Evolutionary conservation across 2,329 filamentous ascomycete genomes (phyloP).

Genomic region (Geosmithia putterillii): DNA sequence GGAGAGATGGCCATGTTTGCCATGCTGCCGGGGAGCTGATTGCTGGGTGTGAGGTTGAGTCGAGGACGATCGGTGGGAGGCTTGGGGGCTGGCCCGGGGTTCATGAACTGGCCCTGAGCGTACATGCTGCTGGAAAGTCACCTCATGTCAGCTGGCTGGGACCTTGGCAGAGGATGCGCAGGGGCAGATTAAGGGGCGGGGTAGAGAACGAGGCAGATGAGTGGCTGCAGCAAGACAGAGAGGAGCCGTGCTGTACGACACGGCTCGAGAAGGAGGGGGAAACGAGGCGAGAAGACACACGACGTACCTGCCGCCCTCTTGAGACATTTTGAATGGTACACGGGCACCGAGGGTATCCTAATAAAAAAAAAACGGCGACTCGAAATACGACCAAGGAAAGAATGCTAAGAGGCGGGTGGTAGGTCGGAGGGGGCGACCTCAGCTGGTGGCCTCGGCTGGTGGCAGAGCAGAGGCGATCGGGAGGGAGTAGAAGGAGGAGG

Average conservation of each 20-base stretch:
- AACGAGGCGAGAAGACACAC: neutral
- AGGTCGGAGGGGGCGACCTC: neutral
- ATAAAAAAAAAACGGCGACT: neutral
- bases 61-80: slow-evolving; percentile 76
- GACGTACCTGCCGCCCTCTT: neutral
- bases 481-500: neutral
- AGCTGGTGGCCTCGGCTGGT: no score
- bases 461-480: neutral
- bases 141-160: neutral
- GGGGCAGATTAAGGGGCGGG: neutral
- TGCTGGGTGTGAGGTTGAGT: slow-evolving; percentile 66
- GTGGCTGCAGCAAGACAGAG: neutral
- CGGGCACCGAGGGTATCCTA: neutral
- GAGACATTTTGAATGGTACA: slow-evolving; percentile 1
- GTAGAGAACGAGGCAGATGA: neutral
- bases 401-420: no score
- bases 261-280: neutral
- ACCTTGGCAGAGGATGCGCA: neutral
- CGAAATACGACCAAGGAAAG: neutral
- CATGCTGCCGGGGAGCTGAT: slow-evolving; percentile 66
- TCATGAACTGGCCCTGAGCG: slow-evolving; percentile 70
- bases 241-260: neutral
- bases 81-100: slow-evolving; percentile 85
- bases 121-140: slow-evolving; percentile 19
- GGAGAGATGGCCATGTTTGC: slow-evolving; percentile 66